phyloP scores from a whole-genome alignment of 148 eudicot species.

The Rhododendron simsii region DNA sequence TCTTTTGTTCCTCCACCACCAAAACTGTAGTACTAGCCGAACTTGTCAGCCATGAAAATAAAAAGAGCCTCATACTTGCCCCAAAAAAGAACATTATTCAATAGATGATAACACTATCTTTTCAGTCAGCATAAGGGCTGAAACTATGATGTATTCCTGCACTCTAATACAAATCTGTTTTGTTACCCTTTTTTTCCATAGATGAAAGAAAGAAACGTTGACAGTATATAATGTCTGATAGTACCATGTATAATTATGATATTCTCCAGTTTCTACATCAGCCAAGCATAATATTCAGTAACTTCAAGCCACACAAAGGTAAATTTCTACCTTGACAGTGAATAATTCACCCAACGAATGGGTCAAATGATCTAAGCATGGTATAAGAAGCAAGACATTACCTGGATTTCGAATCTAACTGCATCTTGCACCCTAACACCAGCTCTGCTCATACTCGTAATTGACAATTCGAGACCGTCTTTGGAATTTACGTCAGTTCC shows the following conservation, averaged over 20 bases:
- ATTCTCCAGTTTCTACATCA: too few relatives aligned
- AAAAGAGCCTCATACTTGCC: neutral
- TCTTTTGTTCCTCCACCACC: neutral
- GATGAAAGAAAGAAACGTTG: neutral
- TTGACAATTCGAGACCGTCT: neutral
- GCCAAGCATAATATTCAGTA: neutral
- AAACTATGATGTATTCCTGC: neutral
- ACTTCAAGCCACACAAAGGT: neutral
- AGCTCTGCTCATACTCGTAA: neutral
- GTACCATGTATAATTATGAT: too few relatives aligned
- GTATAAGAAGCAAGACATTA: neutral
- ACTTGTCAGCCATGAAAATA: neutral
- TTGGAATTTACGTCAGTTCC: neutral
- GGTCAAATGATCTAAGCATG: neutral
- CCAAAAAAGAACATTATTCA: neutral
- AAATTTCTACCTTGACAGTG: neutral
- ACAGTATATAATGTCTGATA: neutral
- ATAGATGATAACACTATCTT: neutral
- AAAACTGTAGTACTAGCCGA: neutral
- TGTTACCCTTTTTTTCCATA: neutral
- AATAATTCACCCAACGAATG: neutral
- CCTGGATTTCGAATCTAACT: slow-evolving; percentile 26
- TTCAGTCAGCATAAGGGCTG: neutral
- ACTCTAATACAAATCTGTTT: neutral
- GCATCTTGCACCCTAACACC: neutral